Conservation (phyloP, 305 asterid species). For the Rubia tinctorum region DNA sequence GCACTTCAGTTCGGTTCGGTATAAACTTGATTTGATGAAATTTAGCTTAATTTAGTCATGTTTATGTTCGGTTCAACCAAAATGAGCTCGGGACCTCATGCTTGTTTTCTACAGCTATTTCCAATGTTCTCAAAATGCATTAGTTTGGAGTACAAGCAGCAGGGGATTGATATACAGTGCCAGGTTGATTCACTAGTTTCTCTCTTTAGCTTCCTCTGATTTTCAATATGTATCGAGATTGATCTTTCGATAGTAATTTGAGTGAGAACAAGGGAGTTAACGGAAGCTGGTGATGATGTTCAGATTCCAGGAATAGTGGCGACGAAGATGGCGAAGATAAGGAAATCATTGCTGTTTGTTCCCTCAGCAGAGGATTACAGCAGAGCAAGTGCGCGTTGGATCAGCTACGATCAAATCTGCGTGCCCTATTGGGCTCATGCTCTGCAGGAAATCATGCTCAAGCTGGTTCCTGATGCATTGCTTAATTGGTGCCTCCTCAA, state of each 20-base stretch:
- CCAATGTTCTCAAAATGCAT: slow-evolving; percentile 41
- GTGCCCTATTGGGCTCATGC: slow-evolving; percentile 49
- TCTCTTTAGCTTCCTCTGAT: neutral
- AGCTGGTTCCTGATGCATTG: slow-evolving; percentile 5
- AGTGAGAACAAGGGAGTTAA: neutral
- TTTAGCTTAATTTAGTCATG: too few relatives aligned
- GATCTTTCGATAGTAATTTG: neutral
- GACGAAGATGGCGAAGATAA: slow-evolving; percentile 48
- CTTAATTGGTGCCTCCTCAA: neutral
- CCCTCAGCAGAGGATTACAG: slow-evolving; percentile 38
- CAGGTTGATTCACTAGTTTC: slow-evolving; percentile 27
- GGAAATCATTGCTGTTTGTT: slow-evolving; percentile 33
- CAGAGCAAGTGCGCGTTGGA: slow-evolving; percentile 34
- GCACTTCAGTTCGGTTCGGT: too few relatives aligned
- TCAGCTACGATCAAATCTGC: slow-evolving; percentile 36
- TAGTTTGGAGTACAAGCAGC: slow-evolving; percentile 36
- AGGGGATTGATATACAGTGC: slow-evolving; percentile 48
- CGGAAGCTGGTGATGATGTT: neutral
- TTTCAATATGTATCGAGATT: neutral
- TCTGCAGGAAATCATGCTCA: neutral
- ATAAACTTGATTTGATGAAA: too few relatives aligned
- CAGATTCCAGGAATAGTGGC: slow-evolving; percentile 50
- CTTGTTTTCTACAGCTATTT: slow-evolving; percentile 25
- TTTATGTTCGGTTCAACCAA: too few relatives aligned
- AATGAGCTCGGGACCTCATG: neutral